phyloP scores from a whole-genome alignment of 2,329 filamentous ascomycete genomes.

The Scedosporium apiospermum region DNA sequence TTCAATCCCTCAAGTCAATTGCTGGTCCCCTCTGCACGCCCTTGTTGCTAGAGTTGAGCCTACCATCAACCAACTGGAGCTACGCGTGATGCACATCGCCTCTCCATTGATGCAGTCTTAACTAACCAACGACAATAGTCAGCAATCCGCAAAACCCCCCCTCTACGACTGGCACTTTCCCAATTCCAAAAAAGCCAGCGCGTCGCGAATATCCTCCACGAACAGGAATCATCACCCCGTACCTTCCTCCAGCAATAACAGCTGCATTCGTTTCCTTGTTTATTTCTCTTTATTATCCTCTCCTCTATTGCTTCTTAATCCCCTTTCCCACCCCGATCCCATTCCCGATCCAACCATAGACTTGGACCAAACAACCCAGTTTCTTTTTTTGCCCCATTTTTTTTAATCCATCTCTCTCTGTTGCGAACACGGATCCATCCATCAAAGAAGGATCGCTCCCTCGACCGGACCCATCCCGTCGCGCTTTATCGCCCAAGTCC shows the following conservation, averaged over 20 bases:
- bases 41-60: background rate
- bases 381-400: background rate
- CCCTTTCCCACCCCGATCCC: background rate
- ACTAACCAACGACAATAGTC: background rate
- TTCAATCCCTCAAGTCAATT: background rate
- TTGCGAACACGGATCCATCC: background rate
- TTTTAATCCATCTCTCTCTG: background rate
- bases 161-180: background rate
- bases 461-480: conserved; percentile 8
- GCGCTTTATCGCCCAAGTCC: conserved; percentile 14
- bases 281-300: background rate
- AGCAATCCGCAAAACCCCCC: background rate
- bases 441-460: background rate
- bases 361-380: background rate
- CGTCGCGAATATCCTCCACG: background rate
- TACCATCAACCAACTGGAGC: background rate
- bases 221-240: background rate
- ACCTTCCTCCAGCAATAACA: background rate
- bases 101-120: background rate
- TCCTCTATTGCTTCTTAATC: background rate
- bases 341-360: background rate
- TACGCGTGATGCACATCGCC: background rate
- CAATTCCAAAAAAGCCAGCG: background rate
- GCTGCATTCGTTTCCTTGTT: background rate
- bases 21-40: background rate